Evolutionary conservation across 306 rosid genomes (phyloP).

Genomic region (Dryas alaskensis): DNA sequence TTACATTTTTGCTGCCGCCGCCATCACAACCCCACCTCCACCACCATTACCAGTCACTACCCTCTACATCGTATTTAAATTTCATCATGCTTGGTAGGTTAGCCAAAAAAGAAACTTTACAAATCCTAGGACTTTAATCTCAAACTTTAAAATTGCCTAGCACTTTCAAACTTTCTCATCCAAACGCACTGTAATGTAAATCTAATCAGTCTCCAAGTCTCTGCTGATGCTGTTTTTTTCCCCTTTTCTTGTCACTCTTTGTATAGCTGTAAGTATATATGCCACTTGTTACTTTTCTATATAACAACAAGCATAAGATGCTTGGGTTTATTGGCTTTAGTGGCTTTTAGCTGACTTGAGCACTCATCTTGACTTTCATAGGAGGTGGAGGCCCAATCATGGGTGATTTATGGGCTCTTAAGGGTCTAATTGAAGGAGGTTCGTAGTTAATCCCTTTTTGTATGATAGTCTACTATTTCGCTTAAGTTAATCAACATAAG

Average conservation of each 20-base stretch:
- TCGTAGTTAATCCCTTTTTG: conserved; percentile 16
- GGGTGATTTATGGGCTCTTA: conserved; percentile 99
- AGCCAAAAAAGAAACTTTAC: too few species aligned
- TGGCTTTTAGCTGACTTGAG: conserved; percentile 29
- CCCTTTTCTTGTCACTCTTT: background rate
- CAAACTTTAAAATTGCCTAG: too few species aligned
- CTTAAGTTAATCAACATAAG: conserved; percentile 1
- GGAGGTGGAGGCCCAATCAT: conserved; percentile 99
- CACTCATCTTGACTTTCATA: conserved; percentile 33
- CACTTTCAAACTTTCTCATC: too few species aligned
- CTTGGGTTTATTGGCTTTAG: conserved; percentile 2
- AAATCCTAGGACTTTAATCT: too few species aligned
- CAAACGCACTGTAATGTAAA: background rate
- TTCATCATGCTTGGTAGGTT: too few species aligned
- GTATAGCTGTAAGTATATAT: background rate
- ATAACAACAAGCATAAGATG: background rate
- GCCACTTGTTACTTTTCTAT: background rate
- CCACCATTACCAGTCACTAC: too few species aligned
- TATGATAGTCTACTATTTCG: background rate
- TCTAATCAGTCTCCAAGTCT: background rate
- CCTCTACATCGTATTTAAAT: too few species aligned
- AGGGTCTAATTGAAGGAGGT: conserved; percentile 93
- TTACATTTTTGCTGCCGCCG: too few species aligned
- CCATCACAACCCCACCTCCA: too few species aligned
- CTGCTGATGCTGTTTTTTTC: background rate